Base-by-base conservation (phyloP, 2,329 filamentous ascomycete species). In the Phialocephala subalpina region DNA sequence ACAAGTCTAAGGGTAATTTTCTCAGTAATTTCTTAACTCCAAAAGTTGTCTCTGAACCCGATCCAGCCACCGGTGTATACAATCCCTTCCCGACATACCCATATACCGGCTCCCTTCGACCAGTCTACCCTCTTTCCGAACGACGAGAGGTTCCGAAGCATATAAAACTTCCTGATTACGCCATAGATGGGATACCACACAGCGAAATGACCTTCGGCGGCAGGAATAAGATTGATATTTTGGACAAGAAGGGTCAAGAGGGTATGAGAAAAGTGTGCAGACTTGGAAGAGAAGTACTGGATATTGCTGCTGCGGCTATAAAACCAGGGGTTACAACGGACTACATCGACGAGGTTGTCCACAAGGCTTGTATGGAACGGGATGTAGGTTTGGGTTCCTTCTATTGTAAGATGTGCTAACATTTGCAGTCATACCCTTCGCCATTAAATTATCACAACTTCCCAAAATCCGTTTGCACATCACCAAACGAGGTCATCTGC, bases 381-480 rank as follows among this genome's bases (percentile, higher is more conserved):
- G 87, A 97, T 72, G 95, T 97, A 81, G 81, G 92, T 11, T 78
- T 12, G 22, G n/a, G 12, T 6, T 16, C 45, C 20, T 5, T 22
- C 25, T n/a, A 36, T 16, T 11, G 36, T 11, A 22, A 1, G 11
- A 56, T 22, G 8, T 64, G 53, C 73, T 76, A 64, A 77, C 57
- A 12, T 27, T 11, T 20, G 55, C 69, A 97, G 94, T 92, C 94
- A 11, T 98, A 98, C 78, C 95, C 95, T 0, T 97, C 95, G 0
- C 94, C 95, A 1, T 83, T 98, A 38, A 97, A 97, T 82, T 98
- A 98, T 82, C 92, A 92, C 83, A 85, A 94, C 79, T 99, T 98
- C 81, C 96, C 96, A 71, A 99, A 99, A 82, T 99, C 96, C 0
- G 92, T 97, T 69, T 99, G 96, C 81, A 98, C 95, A 2, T 98